Base-by-base conservation (phyloP, 1,284 basidiomycete genomes). In the Pyrrhoderma lamaoense region DNA sequence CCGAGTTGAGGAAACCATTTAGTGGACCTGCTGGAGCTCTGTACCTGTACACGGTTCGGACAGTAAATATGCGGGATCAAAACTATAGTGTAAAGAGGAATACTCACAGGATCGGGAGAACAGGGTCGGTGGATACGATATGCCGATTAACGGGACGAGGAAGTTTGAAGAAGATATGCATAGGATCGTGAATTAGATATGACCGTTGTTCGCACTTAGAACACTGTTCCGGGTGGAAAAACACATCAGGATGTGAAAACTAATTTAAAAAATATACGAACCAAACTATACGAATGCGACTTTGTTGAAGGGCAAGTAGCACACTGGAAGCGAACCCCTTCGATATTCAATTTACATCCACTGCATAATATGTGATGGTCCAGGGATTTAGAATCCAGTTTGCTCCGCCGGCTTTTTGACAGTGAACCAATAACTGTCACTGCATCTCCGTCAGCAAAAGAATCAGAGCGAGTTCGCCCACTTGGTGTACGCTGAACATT, bases 141-240 rank as follows among this genome's bases (percentile, higher is more conserved):
- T 79, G 75, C 18, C 74, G 71, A 48, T 89, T 75, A 13, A 93
- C 81, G 1, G 85, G 88, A 8, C 88, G 76, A 40, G 82, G 81
- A 35, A 94, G 72, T 62, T 89, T 92, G 74, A 93, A 81, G 70
- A 94, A 95, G 25, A 88, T 72, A 59, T 95, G 91, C 65, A 76
- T 77, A 0, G 89, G 79, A 63, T 93, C 82, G 61, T 95, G 91
- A 19, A 89, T 60, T 8, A 75, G 67, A 61, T 92, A 89, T 0
- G 89, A 93, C 36, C 74, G 73, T 39, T 71, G 65, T 66, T 95
- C 92, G 63, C 92, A 95, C 21, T 73, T 72, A 19, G 76, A 71
- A 63, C 92, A 94, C 89, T 93, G 52, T 31, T 7, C 8, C 8
- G 14, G 8, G 49, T 39, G 34, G 25, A 3, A n/a, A 42, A n/a